Conservation (phyloP, 2,329 filamentous ascomycete genomes). For the Paecilomyces variotii region DNA sequence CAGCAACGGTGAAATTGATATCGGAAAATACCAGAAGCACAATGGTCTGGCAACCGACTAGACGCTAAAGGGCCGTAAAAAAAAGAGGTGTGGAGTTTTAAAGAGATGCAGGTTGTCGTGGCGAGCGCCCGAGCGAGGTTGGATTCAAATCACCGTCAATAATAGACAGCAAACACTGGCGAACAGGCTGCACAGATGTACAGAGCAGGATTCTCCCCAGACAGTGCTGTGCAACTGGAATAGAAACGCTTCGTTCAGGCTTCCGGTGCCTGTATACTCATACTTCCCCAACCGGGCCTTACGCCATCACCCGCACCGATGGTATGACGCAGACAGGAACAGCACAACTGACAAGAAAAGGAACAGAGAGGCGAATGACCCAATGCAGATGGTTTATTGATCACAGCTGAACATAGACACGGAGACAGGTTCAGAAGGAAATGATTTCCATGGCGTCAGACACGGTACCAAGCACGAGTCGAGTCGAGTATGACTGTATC, state of each 20-base stretch:
- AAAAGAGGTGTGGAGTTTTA: neutral
- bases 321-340: neutral
- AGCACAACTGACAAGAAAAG: neutral
- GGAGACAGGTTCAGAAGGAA: neutral
- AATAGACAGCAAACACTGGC: neutral
- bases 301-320: neutral
- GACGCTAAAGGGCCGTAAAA: neutral
- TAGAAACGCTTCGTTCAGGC: neutral
- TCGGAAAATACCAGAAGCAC: neutral
- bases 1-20: neutral
- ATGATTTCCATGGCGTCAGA: neutral
- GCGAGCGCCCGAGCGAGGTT: neutral
- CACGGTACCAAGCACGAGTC: neutral
- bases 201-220: neutral
- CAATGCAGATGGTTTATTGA: neutral
- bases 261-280: neutral
- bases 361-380: neutral
- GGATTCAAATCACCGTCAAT: neutral
- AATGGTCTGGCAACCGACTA: neutral
- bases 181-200: neutral
- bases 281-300: neutral
- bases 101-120: slow-evolving; percentile 2
- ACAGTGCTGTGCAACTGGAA: neutral
- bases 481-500: neutral
- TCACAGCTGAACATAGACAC: neutral